Base-by-base conservation (phyloP, 352 stramenopile genomes). In the Phytophthora idaei region DNA sequence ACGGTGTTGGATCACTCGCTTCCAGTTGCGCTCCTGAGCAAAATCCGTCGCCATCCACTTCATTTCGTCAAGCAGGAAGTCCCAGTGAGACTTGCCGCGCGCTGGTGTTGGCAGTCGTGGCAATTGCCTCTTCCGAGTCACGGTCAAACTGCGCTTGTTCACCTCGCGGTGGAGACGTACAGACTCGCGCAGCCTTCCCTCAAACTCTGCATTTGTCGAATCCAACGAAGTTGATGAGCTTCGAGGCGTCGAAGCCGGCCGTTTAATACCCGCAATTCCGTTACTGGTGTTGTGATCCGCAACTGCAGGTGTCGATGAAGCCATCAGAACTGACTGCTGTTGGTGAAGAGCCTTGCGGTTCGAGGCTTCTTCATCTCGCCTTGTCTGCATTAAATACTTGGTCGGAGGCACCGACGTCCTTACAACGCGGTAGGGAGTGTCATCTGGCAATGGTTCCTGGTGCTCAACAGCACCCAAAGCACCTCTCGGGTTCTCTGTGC, bases 21-120 rank as follows among this genome's bases (percentile, higher is more conserved):
- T 99, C 95, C 96, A 99, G 70, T 99, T 98, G 5, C 96, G 82
- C 73, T 99, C 97, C 71, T 98, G 90, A 31, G 92, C 82, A 80
- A 99, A 99, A 82, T 99, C 97, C 4, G 87, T 92, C 27, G 96
- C 92, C 83, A 99, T 92, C 94, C 97, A 99, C 64, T 86, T 78
- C 97, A 99, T 99, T 76, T 99, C 97, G 36, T 99, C 88, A 7
- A 99, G 71, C 5, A 99, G 46, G 46, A 81, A 89, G 66, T 99
- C 97, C 95, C 94, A 98, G 46, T 98, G 93, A 31, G 85, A 82
- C 46, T 90, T 88, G 4, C 62, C 54, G 12, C 85, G 84, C 15
- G 52, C 34, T 21, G 88, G 86, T 9, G 77, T 85, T 14, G 73
- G 55, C 14, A 93, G 45, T 29, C 85, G 76, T 6, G 84, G 86